phyloP scores from a whole-genome alignment of 2,329 filamentous ascomycete genomes.

The Aspergillus tamarii region DNA sequence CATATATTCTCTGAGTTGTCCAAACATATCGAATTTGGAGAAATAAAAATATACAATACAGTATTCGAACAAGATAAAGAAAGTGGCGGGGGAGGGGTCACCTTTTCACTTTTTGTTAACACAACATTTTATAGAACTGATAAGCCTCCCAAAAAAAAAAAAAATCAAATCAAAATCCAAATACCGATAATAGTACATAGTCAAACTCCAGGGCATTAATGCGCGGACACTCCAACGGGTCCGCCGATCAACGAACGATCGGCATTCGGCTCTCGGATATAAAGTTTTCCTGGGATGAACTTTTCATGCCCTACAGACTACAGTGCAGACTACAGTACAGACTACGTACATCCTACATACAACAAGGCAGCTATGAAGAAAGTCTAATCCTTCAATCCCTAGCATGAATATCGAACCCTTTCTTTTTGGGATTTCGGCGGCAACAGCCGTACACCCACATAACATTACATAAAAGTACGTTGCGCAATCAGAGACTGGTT shows the following conservation, averaged over 20 bases:
- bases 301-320: background rate
- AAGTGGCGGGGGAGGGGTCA: background rate
- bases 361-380: background rate
- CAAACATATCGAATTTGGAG: background rate
- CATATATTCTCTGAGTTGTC: background rate
- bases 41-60: background rate
- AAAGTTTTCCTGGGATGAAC: background rate
- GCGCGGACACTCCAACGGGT: background rate
- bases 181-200: background rate
- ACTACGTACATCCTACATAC: too few species aligned
- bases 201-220: background rate
- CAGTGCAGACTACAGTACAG: background rate
- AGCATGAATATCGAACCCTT: background rate
- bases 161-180: too few species aligned
- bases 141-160: background rate
- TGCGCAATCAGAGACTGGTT: background rate
- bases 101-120: background rate
- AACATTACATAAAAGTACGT: background rate
- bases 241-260: constrained; percentile 1
- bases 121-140: background rate
- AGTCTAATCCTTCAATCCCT: background rate
- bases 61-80: background rate
- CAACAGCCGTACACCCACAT: background rate
- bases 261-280: background rate
- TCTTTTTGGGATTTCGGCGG: background rate